These are phyloP conservation scores for Cercospora beticola DNA, from an alignment of 2,329 filamentous ascomycete genomes.

Conservation along the genomic window DNA sequence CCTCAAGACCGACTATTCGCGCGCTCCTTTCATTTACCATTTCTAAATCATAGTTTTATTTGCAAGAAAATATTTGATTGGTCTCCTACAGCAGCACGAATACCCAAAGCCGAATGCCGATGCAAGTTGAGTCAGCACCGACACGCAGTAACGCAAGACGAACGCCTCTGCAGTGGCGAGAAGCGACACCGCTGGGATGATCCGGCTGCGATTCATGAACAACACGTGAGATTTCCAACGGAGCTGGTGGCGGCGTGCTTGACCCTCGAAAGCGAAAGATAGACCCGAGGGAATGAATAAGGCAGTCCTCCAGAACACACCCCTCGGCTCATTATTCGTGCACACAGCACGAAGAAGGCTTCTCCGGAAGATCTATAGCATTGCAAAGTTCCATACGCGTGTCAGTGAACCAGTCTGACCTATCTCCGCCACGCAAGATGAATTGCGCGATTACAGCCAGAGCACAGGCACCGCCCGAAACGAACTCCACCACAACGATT, in stretches of 20 bases:
- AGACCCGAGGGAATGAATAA: not conserved
- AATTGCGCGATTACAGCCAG: not conserved
- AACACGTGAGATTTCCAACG: not conserved
- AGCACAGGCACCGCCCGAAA: slow-evolving; percentile 8
- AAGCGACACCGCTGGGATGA: not conserved
- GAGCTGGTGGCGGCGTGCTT: not conserved
- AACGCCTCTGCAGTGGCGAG: not conserved
- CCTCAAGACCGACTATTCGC: not conserved
- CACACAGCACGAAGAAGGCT: not conserved
- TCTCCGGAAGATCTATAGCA: not conserved
- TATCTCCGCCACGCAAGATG: not conserved
- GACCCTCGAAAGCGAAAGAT: not conserved
- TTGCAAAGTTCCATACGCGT: not conserved
- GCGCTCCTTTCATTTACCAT: not conserved
- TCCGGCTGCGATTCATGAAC: not conserved
- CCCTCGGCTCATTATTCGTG: not conserved
- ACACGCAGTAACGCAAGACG: not conserved
- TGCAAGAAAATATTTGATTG: not conserved
- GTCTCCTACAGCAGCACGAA: not conserved
- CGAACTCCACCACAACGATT: slow-evolving; percentile 1
- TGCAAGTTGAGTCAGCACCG: not conserved
- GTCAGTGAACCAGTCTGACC: not conserved
- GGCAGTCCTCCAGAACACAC: not conserved
- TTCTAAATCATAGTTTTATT: not conserved
- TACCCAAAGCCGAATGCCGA: not conserved